Conservation (phyloP, 2,329 filamentous ascomycete genomes). For the Dactylellina haptotyla region DNA sequence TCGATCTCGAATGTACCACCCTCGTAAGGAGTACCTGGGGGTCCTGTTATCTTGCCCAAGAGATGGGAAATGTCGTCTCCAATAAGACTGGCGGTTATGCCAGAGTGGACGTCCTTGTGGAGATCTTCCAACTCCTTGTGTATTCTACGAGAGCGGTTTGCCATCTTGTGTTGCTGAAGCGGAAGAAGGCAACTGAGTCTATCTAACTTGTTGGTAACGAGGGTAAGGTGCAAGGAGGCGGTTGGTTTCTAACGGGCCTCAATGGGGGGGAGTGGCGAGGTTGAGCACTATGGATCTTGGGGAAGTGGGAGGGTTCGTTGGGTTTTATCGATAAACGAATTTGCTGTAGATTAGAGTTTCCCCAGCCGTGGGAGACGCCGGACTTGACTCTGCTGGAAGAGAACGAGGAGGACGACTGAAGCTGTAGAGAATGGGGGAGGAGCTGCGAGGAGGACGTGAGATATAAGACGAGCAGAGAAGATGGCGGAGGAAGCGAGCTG, state of each 20-base stretch:
- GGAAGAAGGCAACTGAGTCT: background rate
- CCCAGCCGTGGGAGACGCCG: background rate
- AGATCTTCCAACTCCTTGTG: constrained; percentile 82
- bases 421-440: background rate
- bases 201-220: background rate
- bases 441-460: background rate
- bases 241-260: too few species aligned
- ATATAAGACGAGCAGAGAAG: background rate
- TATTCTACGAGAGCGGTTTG: constrained; percentile 70
- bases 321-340: background rate
- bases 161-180: constrained; percentile 62
- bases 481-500: background rate
- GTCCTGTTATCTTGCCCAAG: constrained; percentile 82
- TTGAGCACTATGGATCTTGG: background rate
- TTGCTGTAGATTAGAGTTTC: constrained; percentile 2
- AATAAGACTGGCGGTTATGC: constrained; percentile 75
- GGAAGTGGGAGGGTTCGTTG: background rate
- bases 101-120: constrained; percentile 76
- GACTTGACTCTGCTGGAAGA: background rate
- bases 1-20: constrained; percentile 84
- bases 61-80: constrained; percentile 81
- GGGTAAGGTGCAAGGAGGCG: background rate
- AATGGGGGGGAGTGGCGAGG: background rate
- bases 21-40: constrained; percentile 92
- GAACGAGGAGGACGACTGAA: background rate